phyloP scores from a whole-genome alignment of 208 protist genomes.

The Balamuthia mandrillaris region DNA sequence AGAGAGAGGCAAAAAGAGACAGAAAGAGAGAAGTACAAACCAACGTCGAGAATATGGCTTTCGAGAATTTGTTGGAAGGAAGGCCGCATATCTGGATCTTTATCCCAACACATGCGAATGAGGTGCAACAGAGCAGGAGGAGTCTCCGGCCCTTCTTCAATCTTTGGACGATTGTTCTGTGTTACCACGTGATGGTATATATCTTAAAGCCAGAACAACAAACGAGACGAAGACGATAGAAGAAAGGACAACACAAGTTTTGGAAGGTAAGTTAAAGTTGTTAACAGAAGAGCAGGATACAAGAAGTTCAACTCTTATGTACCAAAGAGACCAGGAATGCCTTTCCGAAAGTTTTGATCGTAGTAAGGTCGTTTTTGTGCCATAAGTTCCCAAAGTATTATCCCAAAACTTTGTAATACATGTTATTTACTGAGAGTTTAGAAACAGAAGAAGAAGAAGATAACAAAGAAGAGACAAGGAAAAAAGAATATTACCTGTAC shows the following conservation, averaged over 20 bases:
- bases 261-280: too few species aligned
- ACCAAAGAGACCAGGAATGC: background rate
- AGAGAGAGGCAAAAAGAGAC: too few species aligned
- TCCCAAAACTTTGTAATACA: slow-evolving; percentile 36
- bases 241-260: background rate
- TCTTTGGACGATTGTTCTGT: slow-evolving; percentile 16
- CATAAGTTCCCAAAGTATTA: slow-evolving; percentile 42
- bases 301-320: background rate
- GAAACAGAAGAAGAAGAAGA: background rate
- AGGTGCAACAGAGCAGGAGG: background rate
- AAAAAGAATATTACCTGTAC: too few species aligned
- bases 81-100: slow-evolving; percentile 28
- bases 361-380: slow-evolving; percentile 34
- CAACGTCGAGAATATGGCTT: background rate
- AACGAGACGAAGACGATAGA: background rate
- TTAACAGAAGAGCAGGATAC: background rate
- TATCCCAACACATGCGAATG: background rate
- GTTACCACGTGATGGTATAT: slow-evolving; percentile 32
- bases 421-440: background rate
- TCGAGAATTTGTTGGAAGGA: slow-evolving; percentile 39
- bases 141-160: background rate
- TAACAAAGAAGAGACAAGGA: background rate
- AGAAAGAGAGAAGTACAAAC: background rate
- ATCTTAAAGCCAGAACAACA: too few species aligned
- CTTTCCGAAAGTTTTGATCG: slow-evolving; percentile 29